phyloP scores from a whole-genome alignment of 148 eudicot species.

The Fallopia convolvulus region DNA sequence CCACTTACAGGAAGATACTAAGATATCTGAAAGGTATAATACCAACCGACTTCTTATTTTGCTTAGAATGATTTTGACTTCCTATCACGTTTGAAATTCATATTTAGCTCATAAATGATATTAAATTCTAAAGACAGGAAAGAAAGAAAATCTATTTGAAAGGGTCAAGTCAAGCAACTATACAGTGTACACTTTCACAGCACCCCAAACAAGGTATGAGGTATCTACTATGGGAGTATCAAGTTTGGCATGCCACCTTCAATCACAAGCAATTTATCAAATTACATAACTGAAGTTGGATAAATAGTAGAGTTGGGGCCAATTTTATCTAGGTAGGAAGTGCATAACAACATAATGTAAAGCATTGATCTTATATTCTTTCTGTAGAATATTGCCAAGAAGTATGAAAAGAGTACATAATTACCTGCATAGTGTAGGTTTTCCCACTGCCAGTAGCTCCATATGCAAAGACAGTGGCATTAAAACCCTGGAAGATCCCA shows the following conservation, averaged over 20 bases:
- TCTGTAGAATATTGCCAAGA: background rate
- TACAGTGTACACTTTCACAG: background rate
- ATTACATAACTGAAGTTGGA: background rate
- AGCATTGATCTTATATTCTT: background rate
- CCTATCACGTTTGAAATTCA: background rate
- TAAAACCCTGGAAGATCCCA: slow-evolving; percentile 56
- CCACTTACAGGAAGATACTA: background rate
- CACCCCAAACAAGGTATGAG: background rate
- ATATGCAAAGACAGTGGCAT: slow-evolving; percentile 83
- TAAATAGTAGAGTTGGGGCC: background rate
- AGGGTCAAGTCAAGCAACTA: background rate
- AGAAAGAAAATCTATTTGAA: too few species aligned
- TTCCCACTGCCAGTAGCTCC: slow-evolving; percentile 98
- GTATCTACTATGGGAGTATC: background rate
- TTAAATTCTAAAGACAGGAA: too few species aligned
- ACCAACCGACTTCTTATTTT: background rate
- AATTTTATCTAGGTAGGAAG: background rate
- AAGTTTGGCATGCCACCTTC: background rate
- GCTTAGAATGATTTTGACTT: background rate
- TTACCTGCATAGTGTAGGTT: slow-evolving; percentile 93
- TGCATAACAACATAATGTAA: background rate
- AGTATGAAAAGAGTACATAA: background rate
- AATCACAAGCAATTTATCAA: background rate
- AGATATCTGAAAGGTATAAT: background rate
- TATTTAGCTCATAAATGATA: background rate